Base-by-base conservation (phyloP, 257 asterid genomes). In the Gentiana straminea region DNA sequence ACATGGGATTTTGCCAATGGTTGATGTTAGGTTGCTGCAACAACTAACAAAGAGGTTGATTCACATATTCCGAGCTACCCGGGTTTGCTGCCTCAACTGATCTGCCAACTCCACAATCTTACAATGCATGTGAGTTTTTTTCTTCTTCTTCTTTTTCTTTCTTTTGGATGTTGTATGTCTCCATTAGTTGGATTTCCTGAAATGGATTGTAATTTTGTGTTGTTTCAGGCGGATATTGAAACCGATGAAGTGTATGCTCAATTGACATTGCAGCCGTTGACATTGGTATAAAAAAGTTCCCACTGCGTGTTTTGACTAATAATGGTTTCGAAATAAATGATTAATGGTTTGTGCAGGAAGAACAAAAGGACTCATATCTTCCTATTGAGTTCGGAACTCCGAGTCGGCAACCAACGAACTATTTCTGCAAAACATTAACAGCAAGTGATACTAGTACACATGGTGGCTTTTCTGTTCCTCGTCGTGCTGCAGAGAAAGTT, bases 401-500 rank as follows among this genome's bases (percentile, higher is more conserved):
- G 2, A 84, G 94, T 76, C 79, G 82, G 68, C 97, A 90, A 54
- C 97, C 97, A 9, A 84, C 94, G n/a, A 89, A 89, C 70, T 89
- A 89, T 75, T 89, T 89, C 51, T 89, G 97, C 83, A 89, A 89
- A 94, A 89, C 96, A 51, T 70, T 89, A 66, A 89, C 97, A 8
- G 97, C 97, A 55, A 89, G 97, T 68, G 97, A 89, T 63, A 90
- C 97, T 59, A 90, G 97, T 60, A 90, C 96, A 1, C 97, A 90
- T 68, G 97, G 97, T 45, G 97, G 97, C 62, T 90, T 90, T 76
- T 90, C 97, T 53, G 96, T 90, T 65, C 97, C 97, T 62, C 86
- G 97, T 32, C 96, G 98, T 64, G 96, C 98, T 68, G 98, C 98
- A 4, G 98, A 90, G 82, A 90, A 90, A 90, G 98, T 90, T 68